phyloP scores from a whole-genome alignment of 2,329 filamentous ascomycete species.

The Bipolaris cookei region DNA sequence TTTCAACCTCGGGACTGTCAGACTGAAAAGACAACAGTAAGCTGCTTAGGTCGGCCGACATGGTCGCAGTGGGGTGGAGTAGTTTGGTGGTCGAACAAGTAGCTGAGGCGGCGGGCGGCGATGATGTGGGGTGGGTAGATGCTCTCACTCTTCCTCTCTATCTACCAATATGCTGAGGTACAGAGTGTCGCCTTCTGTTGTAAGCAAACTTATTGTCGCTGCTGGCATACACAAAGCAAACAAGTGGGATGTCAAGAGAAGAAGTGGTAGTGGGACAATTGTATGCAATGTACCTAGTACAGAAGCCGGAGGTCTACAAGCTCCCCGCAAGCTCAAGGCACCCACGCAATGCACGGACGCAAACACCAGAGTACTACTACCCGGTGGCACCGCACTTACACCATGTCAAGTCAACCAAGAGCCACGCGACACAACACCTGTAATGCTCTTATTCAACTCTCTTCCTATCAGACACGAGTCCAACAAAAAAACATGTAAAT shows the following conservation, averaged over 20 bases:
- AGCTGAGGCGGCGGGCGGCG: slow-evolving; percentile 19
- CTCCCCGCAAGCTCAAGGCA: slow-evolving; percentile 38
- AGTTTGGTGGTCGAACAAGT: slow-evolving; percentile 9
- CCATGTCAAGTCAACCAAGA: neutral
- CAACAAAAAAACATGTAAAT: neutral
- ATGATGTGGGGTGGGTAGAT: slow-evolving; percentile 27
- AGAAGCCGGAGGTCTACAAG: slow-evolving; percentile 22
- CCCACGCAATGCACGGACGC: slow-evolving; percentile 24
- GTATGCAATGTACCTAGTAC: slow-evolving; percentile 8
- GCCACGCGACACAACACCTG: neutral
- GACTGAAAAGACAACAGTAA: slow-evolving; percentile 46
- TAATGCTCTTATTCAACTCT: neutral
- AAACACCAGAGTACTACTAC: slow-evolving; percentile 8
- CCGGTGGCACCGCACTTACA: slow-evolving; percentile 18
- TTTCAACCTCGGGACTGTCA: slow-evolving; percentile 37
- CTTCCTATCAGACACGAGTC: neutral
- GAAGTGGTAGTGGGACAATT: slow-evolving; percentile 11
- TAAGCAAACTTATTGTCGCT: neutral
- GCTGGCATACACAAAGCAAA: neutral
- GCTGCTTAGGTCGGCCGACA: slow-evolving; percentile 42
- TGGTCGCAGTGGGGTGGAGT: slow-evolving; percentile 18
- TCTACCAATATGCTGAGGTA: neutral
- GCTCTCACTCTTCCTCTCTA: neutral
- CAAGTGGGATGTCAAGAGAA: neutral
- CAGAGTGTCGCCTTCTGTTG: neutral